phyloP scores from a whole-genome alignment of 148 eudicot species.

The Rhododendron griersonianum region DNA sequence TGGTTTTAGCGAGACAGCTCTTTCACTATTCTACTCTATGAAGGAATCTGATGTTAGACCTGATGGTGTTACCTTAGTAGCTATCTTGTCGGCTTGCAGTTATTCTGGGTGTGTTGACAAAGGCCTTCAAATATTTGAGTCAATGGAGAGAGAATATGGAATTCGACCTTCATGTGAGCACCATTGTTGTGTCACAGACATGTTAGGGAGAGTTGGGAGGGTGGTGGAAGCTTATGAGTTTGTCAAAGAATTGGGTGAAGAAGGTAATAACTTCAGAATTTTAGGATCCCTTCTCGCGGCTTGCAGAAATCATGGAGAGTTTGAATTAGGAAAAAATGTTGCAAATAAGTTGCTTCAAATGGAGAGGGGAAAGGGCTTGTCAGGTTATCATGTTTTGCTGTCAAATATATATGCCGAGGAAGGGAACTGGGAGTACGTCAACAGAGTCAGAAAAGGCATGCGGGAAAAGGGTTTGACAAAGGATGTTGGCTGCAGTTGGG shows the following conservation, averaged over 20 bases:
- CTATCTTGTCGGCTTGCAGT: slow-evolving; percentile 81
- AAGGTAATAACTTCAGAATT: slow-evolving; percentile 47
- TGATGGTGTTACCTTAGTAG: slow-evolving; percentile 76
- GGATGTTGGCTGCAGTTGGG: slow-evolving; percentile 86
- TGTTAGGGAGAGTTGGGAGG: slow-evolving; percentile 22
- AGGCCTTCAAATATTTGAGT: slow-evolving; percentile 66
- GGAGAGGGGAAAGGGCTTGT: slow-evolving; percentile 31
- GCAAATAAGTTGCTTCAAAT: slow-evolving; percentile 55
- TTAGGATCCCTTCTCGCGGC: slow-evolving; percentile 87
- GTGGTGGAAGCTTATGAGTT: slow-evolving; percentile 19
- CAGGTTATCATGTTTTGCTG: slow-evolving; percentile 71
- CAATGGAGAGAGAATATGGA: slow-evolving; percentile 61
- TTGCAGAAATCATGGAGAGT: slow-evolving; percentile 62
- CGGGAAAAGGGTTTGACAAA: slow-evolving; percentile 56
- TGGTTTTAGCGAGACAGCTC: slow-evolving; percentile 64
- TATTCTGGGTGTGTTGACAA: slow-evolving; percentile 77
- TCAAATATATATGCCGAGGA: slow-evolving; percentile 80
- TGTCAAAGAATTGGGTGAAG: slow-evolving; percentile 56
- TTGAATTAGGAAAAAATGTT: slow-evolving; percentile 61
- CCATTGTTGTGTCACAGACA: slow-evolving; percentile 76
- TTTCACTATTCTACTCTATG: slow-evolving; percentile 64
- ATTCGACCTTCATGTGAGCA: slow-evolving; percentile 38
- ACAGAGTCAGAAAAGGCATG: slow-evolving; percentile 65
- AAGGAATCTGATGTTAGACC: slow-evolving; percentile 44
- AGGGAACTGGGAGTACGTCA: slow-evolving; percentile 71